Conservation (phyloP, 2,329 filamentous ascomycete species). For the Grosmannia clavigera region DNA sequence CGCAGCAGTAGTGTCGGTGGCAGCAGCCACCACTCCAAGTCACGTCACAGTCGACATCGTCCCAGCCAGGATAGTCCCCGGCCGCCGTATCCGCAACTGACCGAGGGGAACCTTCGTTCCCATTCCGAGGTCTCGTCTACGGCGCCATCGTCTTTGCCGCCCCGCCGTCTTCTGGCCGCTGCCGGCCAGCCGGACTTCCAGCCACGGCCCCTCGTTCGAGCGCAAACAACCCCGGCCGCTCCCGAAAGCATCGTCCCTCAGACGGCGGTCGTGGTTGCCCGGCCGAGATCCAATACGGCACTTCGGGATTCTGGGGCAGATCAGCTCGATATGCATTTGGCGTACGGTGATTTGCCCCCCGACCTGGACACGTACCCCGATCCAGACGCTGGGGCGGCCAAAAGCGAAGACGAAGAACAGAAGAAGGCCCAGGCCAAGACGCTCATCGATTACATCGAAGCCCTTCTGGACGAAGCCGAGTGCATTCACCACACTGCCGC, state of each 20-base stretch:
- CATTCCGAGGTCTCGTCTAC: conserved; percentile 40
- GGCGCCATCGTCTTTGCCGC: conserved; percentile 29
- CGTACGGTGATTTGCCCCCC: conserved; percentile 73
- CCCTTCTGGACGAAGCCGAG: conserved; percentile 72
- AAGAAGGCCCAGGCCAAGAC: conserved; percentile 30
- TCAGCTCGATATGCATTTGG: conserved; percentile 75
- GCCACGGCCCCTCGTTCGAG: background rate
- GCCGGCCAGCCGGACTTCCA: background rate
- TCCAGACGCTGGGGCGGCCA: conserved; percentile 21
- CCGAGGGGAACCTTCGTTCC: conserved; percentile 38
- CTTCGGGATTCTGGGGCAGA: conserved; percentile 15
- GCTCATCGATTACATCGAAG: conserved; percentile 64
- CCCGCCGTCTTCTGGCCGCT: background rate
- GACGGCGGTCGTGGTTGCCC: conserved; percentile 22
- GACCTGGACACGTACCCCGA: conserved; percentile 43
- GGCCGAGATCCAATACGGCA: conserved; percentile 27
- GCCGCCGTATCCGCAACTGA: conserved; percentile 29
- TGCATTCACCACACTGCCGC: conserved; percentile 77
- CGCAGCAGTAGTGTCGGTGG: conserved; percentile 18
- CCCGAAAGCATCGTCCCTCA: conserved; percentile 11
- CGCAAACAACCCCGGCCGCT: background rate
- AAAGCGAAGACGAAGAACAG: conserved; percentile 40
- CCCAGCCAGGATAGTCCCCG: background rate
- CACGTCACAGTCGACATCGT: background rate
- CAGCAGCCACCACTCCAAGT: conserved; percentile 9